Base-by-base conservation (phyloP, 805 yeast genomes). In the Kodamaea sagamina region DNA sequence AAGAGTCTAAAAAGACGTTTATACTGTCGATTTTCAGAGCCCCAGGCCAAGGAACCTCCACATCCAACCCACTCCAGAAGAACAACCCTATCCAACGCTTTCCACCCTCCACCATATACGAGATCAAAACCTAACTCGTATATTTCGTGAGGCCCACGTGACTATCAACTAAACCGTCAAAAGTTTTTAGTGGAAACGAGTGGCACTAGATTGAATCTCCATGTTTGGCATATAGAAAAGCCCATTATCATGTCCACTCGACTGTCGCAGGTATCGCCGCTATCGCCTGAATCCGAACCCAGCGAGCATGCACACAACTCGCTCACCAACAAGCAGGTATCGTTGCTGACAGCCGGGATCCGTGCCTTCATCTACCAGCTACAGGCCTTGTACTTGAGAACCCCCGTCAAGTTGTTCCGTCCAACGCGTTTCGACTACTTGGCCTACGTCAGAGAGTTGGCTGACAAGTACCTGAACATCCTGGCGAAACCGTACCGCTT, bases 391-490 rank as follows among this genome's bases (percentile, higher is more conserved):
- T 92, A 90, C 59, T 62, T 89, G 34, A 73, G 97, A 44, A 86
- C 95, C 1, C 84, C 84, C 1, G 85, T 89, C 34, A 90, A 92
- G 67, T 72, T 90, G 16, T 92, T 92, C 61, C 71, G 96, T 26
- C 98, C 98, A 1, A 82, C 96, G 3, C 68, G 97, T 31, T 86
- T 92, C 47, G 98, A 92, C 61, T 89, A 87, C 55, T 68, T 88
- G 58, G 86, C 86, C 6, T 77, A 82, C 42, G 79, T 84, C 0
- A 65, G 89, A 40, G 77, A 78, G 39, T 48, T 68, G 21, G 75
- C 72, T 16, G 61, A 68, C 39, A 75, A 74, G 39, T 78, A 78
- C 26, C 63, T 66, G 43, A 71, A 71, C 35, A 57, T 74, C 12
- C 62, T 62, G 28, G 52, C 66, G 12, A 73, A 74, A 48, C 81